Base-by-base conservation (phyloP, 169 alveolate species). In the Eimeria praecox region DNA sequence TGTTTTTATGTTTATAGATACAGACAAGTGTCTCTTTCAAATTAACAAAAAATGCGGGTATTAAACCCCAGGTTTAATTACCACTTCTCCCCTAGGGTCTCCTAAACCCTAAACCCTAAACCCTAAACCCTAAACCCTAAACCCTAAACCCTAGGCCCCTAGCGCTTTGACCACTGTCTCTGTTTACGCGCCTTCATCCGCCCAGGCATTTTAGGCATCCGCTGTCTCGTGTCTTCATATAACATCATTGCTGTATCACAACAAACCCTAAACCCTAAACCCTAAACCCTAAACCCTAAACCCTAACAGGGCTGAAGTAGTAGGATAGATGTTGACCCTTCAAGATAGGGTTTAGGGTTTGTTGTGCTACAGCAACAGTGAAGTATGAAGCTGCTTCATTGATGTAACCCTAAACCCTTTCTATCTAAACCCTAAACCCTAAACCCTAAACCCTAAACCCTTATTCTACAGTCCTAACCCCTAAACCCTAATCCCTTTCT, bases 131-230 rank as follows among this genome's bases (percentile, higher is more conserved):
- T 69, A 69, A 69, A 69, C 80, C 80, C 80, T 69, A 69, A 69
- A 69, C 80, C 80, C 80, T 69, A 69, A 69, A 69, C 80, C 56
- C 87, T 42, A 77, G 35, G 91, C 69, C 52, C 62, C 95, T 80
- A 97, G n/a, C 99, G 87, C 92, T 98, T 98, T 3, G 97, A 92
- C 99, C 99, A 98, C 86, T 97, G 96, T 89, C 98, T 91, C 97
- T 94, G 97, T 33, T 98, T 93, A 78, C 99, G 95, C 18, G 99
- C 98, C 64, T 97, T 97, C 87, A 95, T 97, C 77, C 99, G 59
- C 0, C 99, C 99, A 5, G 99, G 99, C 99, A 98, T 98, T 95
- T 98, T 98, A 24, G 99, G 99, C 97, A 97, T 97, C 44, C 97
- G 97, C 90, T 98, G 99, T 59, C 99, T 92, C 56, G 95, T 93